Percentiles rank a stretch among this genome's conserved stretches.
These are phyloP conservation scores for Kazachstania sp. DNA, from an alignment of 1,139 yeast species.

Conservation along the genomic window DNA sequence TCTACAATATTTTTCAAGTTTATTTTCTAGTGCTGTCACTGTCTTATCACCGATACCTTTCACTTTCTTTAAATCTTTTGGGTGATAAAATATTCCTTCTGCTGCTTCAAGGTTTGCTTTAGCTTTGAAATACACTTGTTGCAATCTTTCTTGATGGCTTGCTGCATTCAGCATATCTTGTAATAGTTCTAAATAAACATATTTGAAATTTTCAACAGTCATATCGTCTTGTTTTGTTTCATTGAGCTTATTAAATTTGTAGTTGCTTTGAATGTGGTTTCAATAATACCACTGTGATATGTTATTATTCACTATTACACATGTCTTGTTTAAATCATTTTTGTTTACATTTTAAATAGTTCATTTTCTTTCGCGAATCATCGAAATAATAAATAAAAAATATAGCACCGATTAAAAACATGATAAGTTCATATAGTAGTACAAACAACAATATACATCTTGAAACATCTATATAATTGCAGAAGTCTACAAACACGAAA, in stretches of 20 bases:
- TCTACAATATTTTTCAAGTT: slow-evolving; percentile 18
- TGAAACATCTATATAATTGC: too few relatives aligned
- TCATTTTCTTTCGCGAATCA: too few relatives aligned
- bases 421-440: too few relatives aligned
- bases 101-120: slow-evolving; percentile 17
- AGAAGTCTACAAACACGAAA: too few relatives aligned
- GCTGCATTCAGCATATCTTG: slow-evolving; percentile 20
- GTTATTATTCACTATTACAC: too few relatives aligned
- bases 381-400: too few relatives aligned
- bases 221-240: neutral
- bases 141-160: slow-evolving; percentile 25
- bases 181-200: slow-evolving; percentile 23
- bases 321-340: too few relatives aligned
- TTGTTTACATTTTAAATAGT: too few relatives aligned
- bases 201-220: slow-evolving; percentile 19
- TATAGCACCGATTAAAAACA: too few relatives aligned
- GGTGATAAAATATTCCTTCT: slow-evolving; percentile 17
- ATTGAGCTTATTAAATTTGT: neutral
- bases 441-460: too few relatives aligned
- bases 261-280: neutral
- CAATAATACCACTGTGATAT: too few relatives aligned
- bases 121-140: slow-evolving; percentile 24
- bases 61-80: slow-evolving; percentile 25
- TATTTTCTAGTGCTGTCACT: slow-evolving; percentile 20
- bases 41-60: slow-evolving; percentile 30